phyloP scores from a whole-genome alignment of 2,329 filamentous ascomycete species.

The Apiospora malaysiana region DNA sequence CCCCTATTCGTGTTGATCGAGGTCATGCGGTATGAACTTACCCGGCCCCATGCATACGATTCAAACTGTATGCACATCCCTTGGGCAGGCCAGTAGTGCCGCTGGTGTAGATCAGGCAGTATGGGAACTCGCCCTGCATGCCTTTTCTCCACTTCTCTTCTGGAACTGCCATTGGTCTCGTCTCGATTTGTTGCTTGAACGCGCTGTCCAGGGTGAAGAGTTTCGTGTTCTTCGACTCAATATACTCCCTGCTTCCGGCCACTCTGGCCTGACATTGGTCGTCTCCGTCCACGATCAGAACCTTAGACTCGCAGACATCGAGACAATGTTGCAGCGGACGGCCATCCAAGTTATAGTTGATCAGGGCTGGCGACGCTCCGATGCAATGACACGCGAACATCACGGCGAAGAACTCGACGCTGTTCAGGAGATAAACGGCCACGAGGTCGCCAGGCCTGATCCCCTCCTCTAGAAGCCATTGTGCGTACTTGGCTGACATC shows the following conservation, averaged over 20 bases:
- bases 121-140: conserved; percentile 56
- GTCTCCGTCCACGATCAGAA: conserved; percentile 63
- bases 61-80: conserved; percentile 63
- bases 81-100: conserved; percentile 77
- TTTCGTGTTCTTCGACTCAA: conserved; percentile 55
- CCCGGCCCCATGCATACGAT: conserved; percentile 35
- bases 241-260: conserved; percentile 56
- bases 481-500: conserved; percentile 59
- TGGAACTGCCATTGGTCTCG: conserved; percentile 53
- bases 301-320: conserved; percentile 56
- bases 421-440: conserved; percentile 68
- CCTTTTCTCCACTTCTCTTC: conserved; percentile 57
- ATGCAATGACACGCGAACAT: conserved; percentile 68
- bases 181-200: conserved; percentile 46
- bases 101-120: conserved; percentile 71
- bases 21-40: conserved; percentile 28
- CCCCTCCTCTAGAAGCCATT: conserved; percentile 62
- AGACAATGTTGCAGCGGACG: conserved; percentile 68
- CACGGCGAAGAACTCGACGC: conserved; percentile 65
- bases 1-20: background rate
- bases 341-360: conserved; percentile 69
- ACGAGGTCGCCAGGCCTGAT: conserved; percentile 63
- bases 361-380: conserved; percentile 68
- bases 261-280: conserved; percentile 57
- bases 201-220: conserved; percentile 55